Evolutionary conservation across 768 basidiomycete genomes (phyloP).

Genomic region (Boletus rex-veris): DNA sequence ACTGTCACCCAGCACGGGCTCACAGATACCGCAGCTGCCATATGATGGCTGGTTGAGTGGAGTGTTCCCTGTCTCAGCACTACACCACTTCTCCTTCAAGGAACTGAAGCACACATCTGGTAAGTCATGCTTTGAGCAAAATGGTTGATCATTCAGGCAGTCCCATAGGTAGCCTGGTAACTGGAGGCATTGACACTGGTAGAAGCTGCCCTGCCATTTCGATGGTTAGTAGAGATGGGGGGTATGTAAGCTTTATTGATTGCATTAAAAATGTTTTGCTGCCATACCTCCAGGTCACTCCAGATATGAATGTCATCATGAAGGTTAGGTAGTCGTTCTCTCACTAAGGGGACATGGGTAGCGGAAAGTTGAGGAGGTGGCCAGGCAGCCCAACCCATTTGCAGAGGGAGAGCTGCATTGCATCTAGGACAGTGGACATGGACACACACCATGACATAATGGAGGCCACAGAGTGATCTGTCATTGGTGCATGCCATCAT

Average conservation of each 20-base stretch:
- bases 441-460: too few relatives aligned
- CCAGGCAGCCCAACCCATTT: constrained; percentile 94
- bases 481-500: too few relatives aligned
- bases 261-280: constrained; percentile 95
- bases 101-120: constrained; percentile 94
- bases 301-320: constrained; percentile 98
- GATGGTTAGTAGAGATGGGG: constrained; percentile 62
- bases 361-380: constrained; percentile 82
- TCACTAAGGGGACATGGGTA: constrained; percentile 94
- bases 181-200: constrained; percentile 77
- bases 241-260: constrained; percentile 97
- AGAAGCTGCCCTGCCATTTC: constrained; percentile 46
- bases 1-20: constrained; percentile 57
- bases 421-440: constrained; percentile 43
- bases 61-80: constrained; percentile 52
- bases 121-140: constrained; percentile 98
- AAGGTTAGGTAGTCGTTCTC: constrained; percentile 91
- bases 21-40: constrained; percentile 56
- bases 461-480: too few relatives aligned
- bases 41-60: constrained; percentile 73
- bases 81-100: constrained; percentile 66
- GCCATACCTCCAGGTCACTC: constrained; percentile 98
- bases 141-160: constrained; percentile 99
- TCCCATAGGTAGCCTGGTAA: constrained; percentile 96
- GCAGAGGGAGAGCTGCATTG: constrained; percentile 91